Percentiles rank a stretch among this genome's conserved stretches.
Evolutionary conservation across 2,329 filamentous ascomycete species (phyloP).

Genomic region (Lasiodiplodia citricola): DNA sequence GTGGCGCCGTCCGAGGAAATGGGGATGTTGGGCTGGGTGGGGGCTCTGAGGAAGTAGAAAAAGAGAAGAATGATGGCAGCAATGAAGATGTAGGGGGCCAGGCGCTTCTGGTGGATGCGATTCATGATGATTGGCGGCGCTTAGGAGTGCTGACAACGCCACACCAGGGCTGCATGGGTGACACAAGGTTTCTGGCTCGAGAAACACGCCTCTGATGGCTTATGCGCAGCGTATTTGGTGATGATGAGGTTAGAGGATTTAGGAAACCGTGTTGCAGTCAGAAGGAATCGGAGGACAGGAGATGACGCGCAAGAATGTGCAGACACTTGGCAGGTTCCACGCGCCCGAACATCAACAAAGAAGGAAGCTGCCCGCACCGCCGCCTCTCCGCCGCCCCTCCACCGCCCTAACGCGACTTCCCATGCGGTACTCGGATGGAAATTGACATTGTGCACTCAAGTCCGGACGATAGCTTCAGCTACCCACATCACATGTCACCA

Average conservation of each 20-base stretch:
- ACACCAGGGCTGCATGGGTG: neutral
- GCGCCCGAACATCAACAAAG: neutral
- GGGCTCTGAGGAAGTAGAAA: constrained; percentile 44
- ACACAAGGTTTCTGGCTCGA: neutral
- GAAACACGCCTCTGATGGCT: neutral
- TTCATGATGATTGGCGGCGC: constrained; percentile 38
- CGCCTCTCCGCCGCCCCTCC: neutral
- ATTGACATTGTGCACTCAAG: too few species aligned
- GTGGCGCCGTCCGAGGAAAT: constrained; percentile 24
- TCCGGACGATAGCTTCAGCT: too few species aligned
- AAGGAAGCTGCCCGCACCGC: neutral
- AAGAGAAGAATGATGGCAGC: constrained; percentile 43
- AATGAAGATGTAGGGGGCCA: constrained; percentile 42
- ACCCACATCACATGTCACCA: neutral
- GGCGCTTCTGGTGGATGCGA: constrained; percentile 41
- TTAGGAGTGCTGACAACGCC: constrained; percentile 10
- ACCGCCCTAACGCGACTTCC: neutral
- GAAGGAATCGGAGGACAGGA: neutral
- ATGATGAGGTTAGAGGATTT: neutral
- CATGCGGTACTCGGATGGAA: too few species aligned
- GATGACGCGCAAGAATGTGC: constrained; percentile 1
- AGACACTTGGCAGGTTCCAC: constrained; percentile 11
- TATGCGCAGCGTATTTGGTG: too few species aligned
- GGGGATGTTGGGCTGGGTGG: constrained; percentile 32
- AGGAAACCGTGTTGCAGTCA: too few species aligned